Base-by-base conservation (phyloP, 345 rosid species). In the Eucalyptus pumila region DNA sequence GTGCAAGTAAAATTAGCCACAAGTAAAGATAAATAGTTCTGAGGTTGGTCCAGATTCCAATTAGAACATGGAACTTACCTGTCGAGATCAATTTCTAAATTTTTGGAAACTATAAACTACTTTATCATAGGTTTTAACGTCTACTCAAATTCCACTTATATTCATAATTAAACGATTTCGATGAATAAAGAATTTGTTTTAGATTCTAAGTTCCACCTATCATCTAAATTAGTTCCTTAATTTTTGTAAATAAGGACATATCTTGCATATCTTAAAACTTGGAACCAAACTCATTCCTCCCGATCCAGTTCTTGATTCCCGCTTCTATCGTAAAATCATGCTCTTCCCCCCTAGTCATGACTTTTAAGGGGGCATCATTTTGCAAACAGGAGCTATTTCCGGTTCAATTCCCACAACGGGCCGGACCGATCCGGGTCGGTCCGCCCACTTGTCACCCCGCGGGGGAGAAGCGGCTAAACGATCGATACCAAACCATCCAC, bases 201-300 rank as follows among this genome's bases (percentile, higher is more conserved):
- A 52, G 0, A 1, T 52, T 52, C 4, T 19, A 52, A 4, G 0
- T 52, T 21, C 26, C 58, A 52, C 0, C 2, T 52, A 4, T 0
- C 0, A 0, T 56, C 6, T 0, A 23, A 56, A 9, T 0, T 0
- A 1, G 0, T 56, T 23, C 5, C 1, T 5, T 56, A 56, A 9
- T 56, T 56, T 56, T 23, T 56, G 12, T 0, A 56, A 56, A 0
- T 24, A 0, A 56, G 0, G 30, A 56, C 27, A 9, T 9, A 24
- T 2, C 11, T 10, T 56, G 3, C 3, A 9, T 23, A 56, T 56
- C 2, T 56, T 0, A 24, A 56, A 56, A 56, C 1, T 23, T 24
- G 62, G 1, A 56, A 24, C 62, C 1, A 9, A 56, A 56, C 62
- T 1, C 3, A 10, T 24, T 24, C 6, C 27, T 8, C 10, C 0